Base-by-base conservation (phyloP, 129 eudicot genomes). In the Daucus carota region DNA sequence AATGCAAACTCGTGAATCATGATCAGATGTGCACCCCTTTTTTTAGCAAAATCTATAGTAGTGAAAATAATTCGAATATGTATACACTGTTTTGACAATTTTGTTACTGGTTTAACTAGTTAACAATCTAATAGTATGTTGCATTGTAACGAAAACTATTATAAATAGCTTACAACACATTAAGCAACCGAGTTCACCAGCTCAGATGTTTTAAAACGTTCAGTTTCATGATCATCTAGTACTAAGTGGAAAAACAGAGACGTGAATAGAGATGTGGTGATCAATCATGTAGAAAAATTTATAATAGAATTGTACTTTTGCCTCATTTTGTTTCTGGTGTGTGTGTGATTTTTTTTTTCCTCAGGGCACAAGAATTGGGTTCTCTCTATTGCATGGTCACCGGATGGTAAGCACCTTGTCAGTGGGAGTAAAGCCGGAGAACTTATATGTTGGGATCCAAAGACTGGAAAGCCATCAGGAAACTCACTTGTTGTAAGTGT, bases 401-500 rank as follows among this genome's bases (percentile, higher is more conserved):
- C 98, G 13, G 98, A 94, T 86, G 90, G 96, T 44, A 89, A 94
- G 70, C 75, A 94, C 82, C 92, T 94, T 43, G 93, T 94, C 44
- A 94, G 98, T 87, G 98, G 98, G 71, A 94, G 98, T 81, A 94
- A 91, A 83, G 84, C 97, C 63, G 98, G 98, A 77, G 98, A 94
- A 82, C 86, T 94, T 76, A 86, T 75, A 74, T 89, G 92, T 86
- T 94, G 97, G 98, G 92, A 94, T 43, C 93, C 97, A 12, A 82
- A 81, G 78, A 89, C 97, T 15, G 98, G 98, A 45, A 87, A 83
- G 72, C 83, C 90, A 45, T 84, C 86, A 34, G 96, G 98, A 80
- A 89, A 87, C 74, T 83, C 81, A 60, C 92, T 94, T 73, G 81
- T 70, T 43, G 98, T 94, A 83, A 77, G 69, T 70, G 63, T 73